A percentile compares a stretch with the other conserved stretches of the same genome.
These are phyloP conservation scores for Echium plantagineum DNA, from an alignment of 257 asterid species.

Conservation along the genomic window DNA sequence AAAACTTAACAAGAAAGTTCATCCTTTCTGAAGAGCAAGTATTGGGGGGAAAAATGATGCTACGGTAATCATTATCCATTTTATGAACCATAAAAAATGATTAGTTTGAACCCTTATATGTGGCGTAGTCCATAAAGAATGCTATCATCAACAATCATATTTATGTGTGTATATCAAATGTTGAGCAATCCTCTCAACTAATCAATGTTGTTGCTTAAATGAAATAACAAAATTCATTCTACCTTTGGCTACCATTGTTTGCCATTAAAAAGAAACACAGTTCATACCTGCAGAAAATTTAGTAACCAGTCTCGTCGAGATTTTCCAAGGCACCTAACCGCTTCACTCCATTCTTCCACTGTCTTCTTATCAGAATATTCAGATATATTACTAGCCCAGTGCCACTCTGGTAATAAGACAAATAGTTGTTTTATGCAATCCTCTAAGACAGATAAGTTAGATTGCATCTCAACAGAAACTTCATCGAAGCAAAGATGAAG, in stretches of 20 bases:
- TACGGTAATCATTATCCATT: too few relatives aligned
- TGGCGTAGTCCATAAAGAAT: too few relatives aligned
- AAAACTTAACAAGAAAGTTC: too few relatives aligned
- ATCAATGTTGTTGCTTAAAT: too few relatives aligned
- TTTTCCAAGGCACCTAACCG: conserved; percentile 70
- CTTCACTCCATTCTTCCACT: conserved; percentile 67
- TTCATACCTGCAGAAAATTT: conserved; percentile 56
- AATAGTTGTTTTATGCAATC: conserved; percentile 68
- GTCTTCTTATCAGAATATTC: conserved; percentile 22
- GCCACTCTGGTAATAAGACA: conserved; percentile 39
- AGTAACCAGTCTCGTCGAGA: conserved; percentile 64
- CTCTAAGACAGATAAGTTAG: conserved; percentile 41
- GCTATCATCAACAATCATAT: too few relatives aligned
- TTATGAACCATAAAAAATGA: too few relatives aligned
- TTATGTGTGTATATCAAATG: too few relatives aligned
- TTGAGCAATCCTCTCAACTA: too few relatives aligned
- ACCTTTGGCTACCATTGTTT: background rate
- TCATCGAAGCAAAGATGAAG: conserved; percentile 47
- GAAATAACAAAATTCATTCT: background rate
- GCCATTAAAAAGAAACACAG: conserved; percentile 1
- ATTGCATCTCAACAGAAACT: conserved; percentile 32
- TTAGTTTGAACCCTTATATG: too few relatives aligned
- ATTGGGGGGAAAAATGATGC: too few relatives aligned
- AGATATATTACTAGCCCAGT: conserved; percentile 17
- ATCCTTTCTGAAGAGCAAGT: too few relatives aligned